Evolutionary conservation across 75 land plant species (phyloP), one percentile per base, ranked within the genome.

Genomic region (Cupressus sempervirens): DNA sequence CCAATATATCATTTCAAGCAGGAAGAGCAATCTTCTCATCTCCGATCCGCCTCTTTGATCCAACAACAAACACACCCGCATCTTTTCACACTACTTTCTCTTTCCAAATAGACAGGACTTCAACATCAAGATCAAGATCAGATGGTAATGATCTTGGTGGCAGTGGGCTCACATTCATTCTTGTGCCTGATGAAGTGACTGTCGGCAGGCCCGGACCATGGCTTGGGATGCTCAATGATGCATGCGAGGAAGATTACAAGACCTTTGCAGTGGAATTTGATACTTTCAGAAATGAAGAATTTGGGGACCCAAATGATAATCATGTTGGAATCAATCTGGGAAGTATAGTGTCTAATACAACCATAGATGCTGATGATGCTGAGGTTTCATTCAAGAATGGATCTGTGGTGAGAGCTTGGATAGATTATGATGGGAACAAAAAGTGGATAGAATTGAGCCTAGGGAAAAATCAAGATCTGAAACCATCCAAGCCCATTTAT

Each of bases 251-350:
- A 0, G 70, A 85, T 26, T 86, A 86, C 82, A 82, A 84, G 79
- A 62, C 84, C 35, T 85, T 92, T 65, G 93, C 87, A 3, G 80
- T 93, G 16, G 93, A 93, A 75, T 93, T 93, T 76, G 94, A 93
- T 86, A 93, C 94, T 11, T 85, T 52, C 58, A 76, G 86, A 46
- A 88, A 91, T 76, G 81, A 86, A 5, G 85, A 87, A 81, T 93
- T 93, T 74, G 86, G 88, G 0, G 94, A 91, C 88, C 80, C 89
- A 16, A 91, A 89, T 73, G 91, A 89, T 58, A 89, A 93, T 84
- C 94, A 92, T 79, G 87, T 92, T 29, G 93, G 93, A 5, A 86
- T 92, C 73, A 89, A 92, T 84, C 40, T 91, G 26, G 92, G 92
- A 14, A 93, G 83, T 87, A 80, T 91, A 53, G 68, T 91, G 18